Percentiles rank a stretch among this genome's conserved stretches.
Evolutionary conservation across 192 early-diverging fungal species (phyloP).

Genomic region (Coemansia erecta): DNA sequence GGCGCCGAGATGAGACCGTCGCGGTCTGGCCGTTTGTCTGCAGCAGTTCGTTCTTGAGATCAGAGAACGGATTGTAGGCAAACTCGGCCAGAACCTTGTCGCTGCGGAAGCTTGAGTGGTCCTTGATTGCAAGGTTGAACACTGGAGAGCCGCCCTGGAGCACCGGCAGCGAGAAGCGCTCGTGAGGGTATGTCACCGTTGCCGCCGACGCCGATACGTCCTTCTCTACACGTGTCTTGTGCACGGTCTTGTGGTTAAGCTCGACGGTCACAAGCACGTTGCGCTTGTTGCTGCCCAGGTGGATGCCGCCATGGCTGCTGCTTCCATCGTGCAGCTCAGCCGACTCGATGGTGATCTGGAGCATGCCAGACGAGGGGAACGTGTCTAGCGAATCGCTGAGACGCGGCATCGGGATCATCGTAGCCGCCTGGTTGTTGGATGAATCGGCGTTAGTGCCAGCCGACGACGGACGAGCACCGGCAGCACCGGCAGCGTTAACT

Average conservation of each 20-base stretch:
- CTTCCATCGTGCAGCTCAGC: conserved; percentile 15
- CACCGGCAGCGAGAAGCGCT: conserved; percentile 40
- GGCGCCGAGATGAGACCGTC: not conserved
- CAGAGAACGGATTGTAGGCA: conserved; percentile 24
- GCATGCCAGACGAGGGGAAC: conserved; percentile 30
- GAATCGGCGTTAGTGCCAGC: conserved; percentile 4
- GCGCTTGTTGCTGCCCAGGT: conserved; percentile 12
- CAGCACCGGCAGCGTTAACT: conserved; percentile 3
- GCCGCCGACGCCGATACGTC: conserved; percentile 13
- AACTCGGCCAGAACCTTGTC: conserved; percentile 43
- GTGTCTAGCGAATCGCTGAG: conserved; percentile 31
- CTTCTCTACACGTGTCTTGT: conserved; percentile 50
- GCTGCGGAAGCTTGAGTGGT: conserved; percentile 52
- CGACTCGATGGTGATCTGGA: conserved; percentile 32
- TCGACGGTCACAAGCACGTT: conserved; percentile 34
- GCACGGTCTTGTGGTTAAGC: conserved; percentile 49
- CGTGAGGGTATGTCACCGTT: conserved; percentile 17
- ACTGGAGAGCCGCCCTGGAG: conserved; percentile 37
- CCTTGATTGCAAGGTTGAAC: conserved; percentile 32
- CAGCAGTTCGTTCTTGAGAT: conserved; percentile 35
- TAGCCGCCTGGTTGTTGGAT: not conserved
- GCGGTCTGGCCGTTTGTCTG: conserved; percentile 17
- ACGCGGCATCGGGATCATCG: conserved; percentile 21
- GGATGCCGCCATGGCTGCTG: conserved; percentile 5
- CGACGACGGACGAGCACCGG: not conserved